phyloP scores from a whole-genome alignment of 23 red algal genomes.

The Gracilaria domingensis region DNA sequence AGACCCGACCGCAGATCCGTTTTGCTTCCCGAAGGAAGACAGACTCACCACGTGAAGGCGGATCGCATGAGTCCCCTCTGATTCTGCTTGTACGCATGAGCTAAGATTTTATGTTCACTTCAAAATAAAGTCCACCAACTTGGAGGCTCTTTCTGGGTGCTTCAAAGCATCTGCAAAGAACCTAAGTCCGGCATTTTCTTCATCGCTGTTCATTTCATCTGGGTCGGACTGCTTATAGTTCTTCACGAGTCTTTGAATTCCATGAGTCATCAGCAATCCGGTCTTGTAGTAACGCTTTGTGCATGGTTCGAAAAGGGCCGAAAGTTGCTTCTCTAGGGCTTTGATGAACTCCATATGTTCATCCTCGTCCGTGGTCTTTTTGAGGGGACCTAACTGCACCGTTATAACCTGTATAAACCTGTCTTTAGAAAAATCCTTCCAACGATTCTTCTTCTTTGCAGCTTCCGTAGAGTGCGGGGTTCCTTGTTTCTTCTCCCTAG shows the following conservation, averaged over 20 bases:
- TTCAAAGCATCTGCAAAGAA: neutral
- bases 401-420: slow-evolving; percentile 7
- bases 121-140: slow-evolving; percentile 10
- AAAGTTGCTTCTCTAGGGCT: neutral
- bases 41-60: too few species aligned
- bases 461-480: neutral
- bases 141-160: neutral
- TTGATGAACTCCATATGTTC: slow-evolving; percentile 14
- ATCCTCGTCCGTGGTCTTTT: neutral
- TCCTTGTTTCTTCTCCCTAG: neutral
- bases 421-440: slow-evolving; percentile 18
- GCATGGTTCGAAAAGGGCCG: slow-evolving; percentile 5
- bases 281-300: slow-evolving; percentile 34
- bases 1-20: too few species aligned
- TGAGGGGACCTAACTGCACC: neutral
- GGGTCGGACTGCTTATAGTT: neutral
- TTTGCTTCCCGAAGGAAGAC: too few species aligned
- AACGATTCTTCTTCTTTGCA: slow-evolving; percentile 20
- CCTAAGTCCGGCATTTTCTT: neutral
- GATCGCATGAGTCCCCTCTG: neutral
- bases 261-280: slow-evolving; percentile 20
- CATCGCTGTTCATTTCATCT: slow-evolving; percentile 11
- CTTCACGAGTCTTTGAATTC: slow-evolving; percentile 23
- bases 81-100: too few species aligned
- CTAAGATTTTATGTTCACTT: too few species aligned